Percentiles rank a stretch among this genome's conserved stretches.
Conservation (phyloP, 2,329 filamentous ascomycete species). For the Monosporascus sp. region DNA sequence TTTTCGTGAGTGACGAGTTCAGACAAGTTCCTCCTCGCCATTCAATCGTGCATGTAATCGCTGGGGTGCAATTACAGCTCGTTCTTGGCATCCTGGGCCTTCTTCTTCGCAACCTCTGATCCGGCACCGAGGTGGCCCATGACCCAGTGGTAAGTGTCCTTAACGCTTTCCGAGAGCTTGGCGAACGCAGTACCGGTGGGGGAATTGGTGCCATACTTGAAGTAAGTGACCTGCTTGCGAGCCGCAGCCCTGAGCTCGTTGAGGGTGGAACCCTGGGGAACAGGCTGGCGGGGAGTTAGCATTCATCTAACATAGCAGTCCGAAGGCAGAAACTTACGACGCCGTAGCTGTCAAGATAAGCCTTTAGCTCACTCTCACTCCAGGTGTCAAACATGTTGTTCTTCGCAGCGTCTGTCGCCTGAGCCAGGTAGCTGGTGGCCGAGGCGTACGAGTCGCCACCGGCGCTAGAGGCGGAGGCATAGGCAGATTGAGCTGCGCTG, state of each 20-base stretch:
- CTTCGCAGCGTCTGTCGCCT: constrained; percentile 61
- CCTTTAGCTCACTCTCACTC: constrained; percentile 69
- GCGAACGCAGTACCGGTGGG: constrained; percentile 62
- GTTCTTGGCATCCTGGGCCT: constrained; percentile 39
- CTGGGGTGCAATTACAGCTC: constrained; percentile 37
- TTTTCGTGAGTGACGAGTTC: not conserved
- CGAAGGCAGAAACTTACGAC: constrained; percentile 39
- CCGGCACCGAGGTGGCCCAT: constrained; percentile 43
- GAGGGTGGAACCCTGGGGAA: constrained; percentile 61
- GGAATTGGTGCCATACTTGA: constrained; percentile 66
- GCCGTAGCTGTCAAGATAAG: constrained; percentile 75
- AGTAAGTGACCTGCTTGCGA: constrained; percentile 69
- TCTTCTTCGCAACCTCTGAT: constrained; percentile 41
- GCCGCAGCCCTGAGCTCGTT: constrained; percentile 68
- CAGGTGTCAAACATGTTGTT: constrained; percentile 64
- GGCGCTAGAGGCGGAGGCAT: constrained; percentile 52
- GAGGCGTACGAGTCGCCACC: constrained; percentile 58
- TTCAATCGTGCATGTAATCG: not conserved
- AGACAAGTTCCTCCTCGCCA: not conserved
- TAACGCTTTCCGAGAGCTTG: constrained; percentile 49
- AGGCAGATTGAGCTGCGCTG: constrained; percentile 56
- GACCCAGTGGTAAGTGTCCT: constrained; percentile 47
- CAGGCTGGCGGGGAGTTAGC: constrained; percentile 29
- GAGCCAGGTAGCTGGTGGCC: constrained; percentile 63
- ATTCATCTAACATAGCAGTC: constrained; percentile 11